Percentiles rank a stretch among this genome's conserved stretches.
phyloP scores from a whole-genome alignment of 441 rosid genomes.

The Croton setiger region DNA sequence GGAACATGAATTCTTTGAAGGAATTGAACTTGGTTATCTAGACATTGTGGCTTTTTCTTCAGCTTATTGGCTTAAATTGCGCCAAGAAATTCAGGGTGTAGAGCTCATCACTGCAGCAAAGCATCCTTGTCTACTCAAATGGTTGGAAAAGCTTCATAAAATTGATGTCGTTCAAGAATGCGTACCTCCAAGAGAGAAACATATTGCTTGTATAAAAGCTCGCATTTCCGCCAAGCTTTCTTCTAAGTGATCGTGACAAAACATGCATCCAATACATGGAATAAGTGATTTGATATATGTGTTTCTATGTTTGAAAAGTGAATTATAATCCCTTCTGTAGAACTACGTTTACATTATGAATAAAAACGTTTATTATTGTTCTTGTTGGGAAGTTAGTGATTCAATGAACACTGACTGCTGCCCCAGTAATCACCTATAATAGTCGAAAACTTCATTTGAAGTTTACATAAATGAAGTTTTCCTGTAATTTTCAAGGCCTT shows the following conservation, averaged over 20 bases:
- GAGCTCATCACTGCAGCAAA: slow-evolving; percentile 22
- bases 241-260: background rate
- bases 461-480: no score
- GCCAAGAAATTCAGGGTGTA: slow-evolving; percentile 25
- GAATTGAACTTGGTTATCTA: slow-evolving; percentile 34
- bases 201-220: slow-evolving; percentile 24
- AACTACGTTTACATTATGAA: no score
- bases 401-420: no score
- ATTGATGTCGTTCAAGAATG: slow-evolving; percentile 36
- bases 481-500: no score
- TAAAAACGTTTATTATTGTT: no score
- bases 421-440: no score
- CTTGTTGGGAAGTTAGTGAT: no score
- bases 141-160: slow-evolving; percentile 32
- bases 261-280: no score
- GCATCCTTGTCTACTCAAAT: slow-evolving; percentile 31
- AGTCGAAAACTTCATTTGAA: no score
- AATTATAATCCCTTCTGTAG: no score
- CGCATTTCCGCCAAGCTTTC: background rate
- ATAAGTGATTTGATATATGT: no score
- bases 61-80: slow-evolving; percentile 8
- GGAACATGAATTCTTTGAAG: slow-evolving; percentile 38
- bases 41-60: slow-evolving; percentile 22
- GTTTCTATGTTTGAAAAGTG: no score
- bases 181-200: slow-evolving; percentile 39